Conservation (phyloP, 371 early-diverging fungal species). For the Cokeromyces recurvatus region DNA sequence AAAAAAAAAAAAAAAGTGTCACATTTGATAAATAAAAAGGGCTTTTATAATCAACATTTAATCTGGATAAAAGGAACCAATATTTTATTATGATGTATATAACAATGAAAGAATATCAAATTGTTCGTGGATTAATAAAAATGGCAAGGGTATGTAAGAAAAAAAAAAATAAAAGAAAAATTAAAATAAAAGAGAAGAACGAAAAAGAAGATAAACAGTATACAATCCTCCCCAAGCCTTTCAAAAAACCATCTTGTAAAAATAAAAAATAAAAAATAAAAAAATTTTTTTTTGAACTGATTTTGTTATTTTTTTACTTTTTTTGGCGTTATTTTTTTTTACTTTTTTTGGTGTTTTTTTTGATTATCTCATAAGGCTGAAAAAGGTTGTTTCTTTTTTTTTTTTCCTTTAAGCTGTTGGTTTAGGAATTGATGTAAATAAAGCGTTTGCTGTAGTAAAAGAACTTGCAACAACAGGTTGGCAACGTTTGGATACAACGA, state of each 20-base stretch:
- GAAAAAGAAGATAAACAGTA: slow-evolving; percentile 3
- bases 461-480: slow-evolving; percentile 34
- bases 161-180: neutral
- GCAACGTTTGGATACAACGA: slow-evolving; percentile 30
- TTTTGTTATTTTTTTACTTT: neutral
- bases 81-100: too few relatives aligned
- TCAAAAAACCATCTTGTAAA: slow-evolving; percentile 7
- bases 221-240: slow-evolving; percentile 31
- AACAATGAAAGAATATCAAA: too few relatives aligned
- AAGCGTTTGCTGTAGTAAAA: slow-evolving; percentile 20
- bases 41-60: too few relatives aligned
- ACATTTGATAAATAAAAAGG: too few relatives aligned
- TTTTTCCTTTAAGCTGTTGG: slow-evolving; percentile 9
- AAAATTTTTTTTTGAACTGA: neutral
- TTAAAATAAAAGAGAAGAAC: slow-evolving; percentile 1
- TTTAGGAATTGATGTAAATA: slow-evolving; percentile 11
- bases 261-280: neutral
- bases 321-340: neutral
- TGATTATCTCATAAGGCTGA: neutral
- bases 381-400: slow-evolving; percentile 4
- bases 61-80: too few relatives aligned
- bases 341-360: neutral
- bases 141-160: too few relatives aligned
- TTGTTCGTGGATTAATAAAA: too few relatives aligned
- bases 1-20: too few relatives aligned